Percentiles rank a stretch among this genome's conserved stretches.
These are phyloP conservation scores for Diaporthe aspalathi DNA, from an alignment of 2,329 filamentous ascomycete genomes.

Conservation along the genomic window DNA sequence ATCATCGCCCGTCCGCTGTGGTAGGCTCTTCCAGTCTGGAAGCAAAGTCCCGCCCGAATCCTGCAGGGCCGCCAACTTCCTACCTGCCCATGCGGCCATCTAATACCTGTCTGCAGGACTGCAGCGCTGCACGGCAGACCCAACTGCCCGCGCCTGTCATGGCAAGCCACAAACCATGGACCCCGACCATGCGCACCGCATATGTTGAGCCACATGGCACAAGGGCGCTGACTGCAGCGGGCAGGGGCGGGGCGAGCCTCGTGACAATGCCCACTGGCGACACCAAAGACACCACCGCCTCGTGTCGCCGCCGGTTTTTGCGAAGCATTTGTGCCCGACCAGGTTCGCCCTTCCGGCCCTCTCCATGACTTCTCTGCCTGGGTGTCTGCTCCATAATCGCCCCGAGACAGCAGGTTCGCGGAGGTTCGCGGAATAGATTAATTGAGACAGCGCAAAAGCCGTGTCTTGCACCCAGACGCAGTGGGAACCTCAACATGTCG, in stretches of 20 bases:
- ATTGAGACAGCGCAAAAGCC: neutral
- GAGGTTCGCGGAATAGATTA: neutral
- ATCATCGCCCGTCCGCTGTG: neutral
- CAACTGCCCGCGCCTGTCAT: constrained; percentile 12
- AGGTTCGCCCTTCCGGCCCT: neutral
- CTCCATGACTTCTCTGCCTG: neutral
- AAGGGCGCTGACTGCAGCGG: constrained; percentile 16
- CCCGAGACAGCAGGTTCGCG: constrained; percentile 9
- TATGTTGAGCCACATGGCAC: constrained; percentile 1
- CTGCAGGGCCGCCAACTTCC: neutral
- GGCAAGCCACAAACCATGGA: constrained; percentile 13
- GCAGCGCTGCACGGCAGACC: neutral
- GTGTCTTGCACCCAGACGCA: neutral
- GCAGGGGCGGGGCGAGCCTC: neutral
- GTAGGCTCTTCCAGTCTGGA: too few species aligned
- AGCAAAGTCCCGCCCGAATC: neutral
- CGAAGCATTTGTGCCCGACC: neutral
- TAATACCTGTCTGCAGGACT: constrained; percentile 18
- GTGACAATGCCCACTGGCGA: neutral
- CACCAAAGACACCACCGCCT: neutral
- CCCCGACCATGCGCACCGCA: constrained; percentile 7
- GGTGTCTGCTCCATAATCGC: neutral
- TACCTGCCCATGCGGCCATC: constrained; percentile 18
- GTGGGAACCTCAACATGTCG: neutral
- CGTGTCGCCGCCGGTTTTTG: neutral